Base-by-base conservation (phyloP, 75 land plant genomes). In the Chamaecyparis obtusa region DNA sequence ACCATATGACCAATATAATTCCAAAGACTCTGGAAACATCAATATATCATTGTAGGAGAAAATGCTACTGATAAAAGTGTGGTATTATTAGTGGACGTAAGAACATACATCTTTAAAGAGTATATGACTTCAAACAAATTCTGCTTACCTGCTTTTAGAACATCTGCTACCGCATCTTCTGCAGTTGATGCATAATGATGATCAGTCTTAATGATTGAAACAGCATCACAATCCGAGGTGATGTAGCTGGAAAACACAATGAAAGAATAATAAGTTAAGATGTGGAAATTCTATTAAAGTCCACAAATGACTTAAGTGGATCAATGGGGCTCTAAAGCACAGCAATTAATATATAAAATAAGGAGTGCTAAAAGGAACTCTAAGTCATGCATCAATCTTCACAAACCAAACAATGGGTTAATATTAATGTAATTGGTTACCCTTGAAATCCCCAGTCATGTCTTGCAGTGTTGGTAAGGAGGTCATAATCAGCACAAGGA, bases 361-460 rank as follows among this genome's bases (percentile, higher is more conserved):
- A 74, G 1, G 17, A 83, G 48, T 16, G 48, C 35, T 43, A 32
- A 48, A 83, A 43, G 43, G 8, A 49, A 14, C n/a, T 48, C 21
- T 24, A 83, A 48, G 84, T 41, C 2, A 44, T 27, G 15, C n/a
- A 81, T 81, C 24, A 24, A 43, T 27, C 83, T 81, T n/a, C 51
- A 24, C 81, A 6, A 19, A 37, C 24, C 10, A n/a, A 27, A 11
- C 21, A 81, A 44, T 9, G 1, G 14, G 39, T 32, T 5, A 44
- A 46, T 16, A 8, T 14, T 83, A 24, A 36, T 81, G 39, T 13
- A 46, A 8, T 13, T 79, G n/a, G 32, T 88, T 92, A 96, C 98
- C 99, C 99, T 71, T 96, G 30, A 85, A 97, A 94, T 3, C 90
- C 90, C 98, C 98, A 96, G 0, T 85, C 44, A 8, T 76, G 80